Percentiles rank a stretch among this genome's conserved stretches.
Evolutionary conservation across 768 basidiomycete species (phyloP).

Genomic region (Naganishia randhawae): DNA sequence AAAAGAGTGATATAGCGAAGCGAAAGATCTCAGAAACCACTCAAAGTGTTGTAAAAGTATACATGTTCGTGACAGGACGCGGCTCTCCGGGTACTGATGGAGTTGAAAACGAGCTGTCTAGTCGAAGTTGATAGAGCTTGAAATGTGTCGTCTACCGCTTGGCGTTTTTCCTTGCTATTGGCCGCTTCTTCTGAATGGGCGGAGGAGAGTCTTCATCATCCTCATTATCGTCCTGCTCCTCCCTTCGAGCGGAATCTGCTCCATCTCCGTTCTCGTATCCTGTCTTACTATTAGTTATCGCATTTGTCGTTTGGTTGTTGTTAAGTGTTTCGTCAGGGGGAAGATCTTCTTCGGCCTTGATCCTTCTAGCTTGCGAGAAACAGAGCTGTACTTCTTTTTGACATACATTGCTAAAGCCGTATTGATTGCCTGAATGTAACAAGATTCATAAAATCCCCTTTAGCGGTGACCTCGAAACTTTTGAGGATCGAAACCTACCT

Average conservation of each 20-base stretch:
- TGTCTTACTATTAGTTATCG: background rate
- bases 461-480: too few species aligned
- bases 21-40: background rate
- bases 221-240: conserved; percentile 3
- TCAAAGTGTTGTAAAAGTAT: background rate
- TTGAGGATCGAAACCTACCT: conserved; percentile 58
- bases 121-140: background rate
- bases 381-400: conserved; percentile 67
- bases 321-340: conserved; percentile 15
- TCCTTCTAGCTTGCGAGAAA: conserved; percentile 76
- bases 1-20: conserved; percentile 8
- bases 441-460: too few species aligned
- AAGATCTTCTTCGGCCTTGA: conserved; percentile 38
- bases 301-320: conserved; percentile 16
- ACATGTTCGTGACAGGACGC: background rate
- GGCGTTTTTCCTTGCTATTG: conserved; percentile 6
- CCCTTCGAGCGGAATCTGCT: conserved; percentile 5
- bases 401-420: conserved; percentile 79
- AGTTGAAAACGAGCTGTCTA: background rate
- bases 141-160: background rate
- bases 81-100: too few species aligned
- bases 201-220: conserved; percentile 16
- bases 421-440: conserved; percentile 70
- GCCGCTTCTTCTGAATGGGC: conserved; percentile 10
- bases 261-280: background rate